Conservation (phyloP, 116 monocot genomes). For the Phalaenopsis hybrid region DNA sequence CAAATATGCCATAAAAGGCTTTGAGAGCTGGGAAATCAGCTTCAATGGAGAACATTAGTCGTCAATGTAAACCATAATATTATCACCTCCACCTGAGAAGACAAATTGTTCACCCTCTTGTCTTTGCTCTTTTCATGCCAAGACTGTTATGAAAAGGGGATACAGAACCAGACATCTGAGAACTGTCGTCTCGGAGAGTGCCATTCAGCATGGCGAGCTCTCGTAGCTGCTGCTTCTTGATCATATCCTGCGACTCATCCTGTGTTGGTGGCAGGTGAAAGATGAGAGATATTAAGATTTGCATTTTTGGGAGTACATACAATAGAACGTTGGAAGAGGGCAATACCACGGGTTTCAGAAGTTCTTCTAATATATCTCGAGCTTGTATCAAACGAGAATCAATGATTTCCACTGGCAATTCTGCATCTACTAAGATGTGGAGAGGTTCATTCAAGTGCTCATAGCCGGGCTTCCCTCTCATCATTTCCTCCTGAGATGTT, state of each 20-base stretch:
- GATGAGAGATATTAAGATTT: not conserved
- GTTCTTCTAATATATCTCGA: slow-evolving; percentile 62
- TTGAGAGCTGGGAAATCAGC: not conserved
- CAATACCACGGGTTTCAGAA: slow-evolving; percentile 77
- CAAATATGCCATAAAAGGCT: not conserved
- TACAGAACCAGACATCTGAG: slow-evolving; percentile 41
- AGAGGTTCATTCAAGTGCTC: slow-evolving; percentile 84
- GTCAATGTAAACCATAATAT: not conserved
- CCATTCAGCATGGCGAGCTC: slow-evolving; percentile 77
- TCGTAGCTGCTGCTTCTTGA: slow-evolving; percentile 77
- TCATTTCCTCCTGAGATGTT: slow-evolving; percentile 32
- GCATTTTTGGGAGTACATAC: not conserved
- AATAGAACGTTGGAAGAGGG: not conserved
- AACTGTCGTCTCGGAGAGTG: slow-evolving; percentile 53
- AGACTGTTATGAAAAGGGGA: slow-evolving; percentile 68
- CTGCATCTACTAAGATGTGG: slow-evolving; percentile 82
- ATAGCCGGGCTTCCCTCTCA: slow-evolving; percentile 88
- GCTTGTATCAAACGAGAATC: slow-evolving; percentile 58
- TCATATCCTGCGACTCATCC: no score
- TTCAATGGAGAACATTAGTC: no score
- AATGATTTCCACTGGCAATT: slow-evolving; percentile 60
- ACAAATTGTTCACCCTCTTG: not conserved
- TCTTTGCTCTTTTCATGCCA: slow-evolving; percentile 83
- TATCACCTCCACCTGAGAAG: not conserved
- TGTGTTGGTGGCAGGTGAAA: not conserved